Evolutionary conservation across 257 asterid genomes (phyloP), one percentile per base, ranked within the genome.

Genomic region (Nicotiana noctiflora): DNA sequence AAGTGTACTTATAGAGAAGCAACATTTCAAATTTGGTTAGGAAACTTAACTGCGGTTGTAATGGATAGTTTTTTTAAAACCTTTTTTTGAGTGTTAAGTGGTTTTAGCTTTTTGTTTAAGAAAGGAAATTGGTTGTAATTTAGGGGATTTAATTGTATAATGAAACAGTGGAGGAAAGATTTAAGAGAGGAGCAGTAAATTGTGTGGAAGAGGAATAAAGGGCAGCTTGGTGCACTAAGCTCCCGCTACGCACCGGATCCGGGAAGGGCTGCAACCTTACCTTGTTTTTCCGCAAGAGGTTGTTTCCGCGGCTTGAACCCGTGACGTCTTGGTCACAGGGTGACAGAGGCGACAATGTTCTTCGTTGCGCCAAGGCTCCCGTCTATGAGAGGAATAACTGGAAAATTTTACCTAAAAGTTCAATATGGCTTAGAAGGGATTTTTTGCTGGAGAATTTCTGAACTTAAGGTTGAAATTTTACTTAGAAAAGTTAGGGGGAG

Each of bases 61-160:
- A 18, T 46, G 64, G 29, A 46, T 49, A 34, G 60, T n/a, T 44
- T 25, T 68, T 8, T 40, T 2, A 2, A 40, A 14, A 40, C 8
- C 74, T n/a, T 2, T 14, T 79, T 79, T 79, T 17, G 59, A 65
- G 77, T 53, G 31, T 49, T 49, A n/a, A 79, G 75, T 79, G 77
- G 44, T 23, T 17, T 51, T 52, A 25, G 63, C 49, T 63, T 63
- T 63, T 79, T 79, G 76, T 72, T 66, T 79, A 79, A 46, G 62
- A 37, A 79, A 46, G 65, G 21, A 63, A 27, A 44, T 27, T 64
- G 32, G 59, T 79, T 49, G 76, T 49, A 40, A 44, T 32, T 46
- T 25, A 49, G 4, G 76, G 49, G 75, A 6, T 79, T 49, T 64
- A 51, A 40, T 55, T 18, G 23, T 61, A 19, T 64, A 27, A 11